These are phyloP conservation scores for Kodamaea ohmeri DNA, from an alignment of 1,139 yeast genomes.

Conservation along the genomic window DNA sequence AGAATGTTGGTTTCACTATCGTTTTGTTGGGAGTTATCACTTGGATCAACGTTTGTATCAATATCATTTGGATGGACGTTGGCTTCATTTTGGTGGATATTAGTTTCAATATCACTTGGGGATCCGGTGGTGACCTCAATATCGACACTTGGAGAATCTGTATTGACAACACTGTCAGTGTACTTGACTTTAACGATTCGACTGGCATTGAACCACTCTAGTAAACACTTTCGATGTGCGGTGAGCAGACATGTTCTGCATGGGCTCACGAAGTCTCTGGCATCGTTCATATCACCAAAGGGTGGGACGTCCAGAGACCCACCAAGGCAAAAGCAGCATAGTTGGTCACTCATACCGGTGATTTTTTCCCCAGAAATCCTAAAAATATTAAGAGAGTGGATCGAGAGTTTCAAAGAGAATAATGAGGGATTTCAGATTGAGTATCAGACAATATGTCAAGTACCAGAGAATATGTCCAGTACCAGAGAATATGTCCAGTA, in stretches of 20 bases:
- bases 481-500: no score
- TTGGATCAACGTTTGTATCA: no score
- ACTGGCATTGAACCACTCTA: constrained; percentile 45
- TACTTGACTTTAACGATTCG: constrained; percentile 25
- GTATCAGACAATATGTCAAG: no score
- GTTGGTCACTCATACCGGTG: background rate
- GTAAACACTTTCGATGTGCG: constrained; percentile 40
- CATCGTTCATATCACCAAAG: constrained; percentile 39
- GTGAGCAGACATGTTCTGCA: constrained; percentile 40
- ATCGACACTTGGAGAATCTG: background rate
- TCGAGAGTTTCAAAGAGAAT: background rate
- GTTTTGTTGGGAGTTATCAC: no score
- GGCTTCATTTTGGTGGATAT: background rate
- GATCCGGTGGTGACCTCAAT: background rate
- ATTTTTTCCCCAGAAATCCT: background rate
- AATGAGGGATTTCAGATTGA: background rate
- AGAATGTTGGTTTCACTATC: no score
- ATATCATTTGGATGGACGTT: no score
- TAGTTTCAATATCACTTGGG: background rate
- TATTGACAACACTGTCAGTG: constrained; percentile 1
- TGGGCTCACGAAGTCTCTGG: constrained; percentile 39
- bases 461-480: no score
- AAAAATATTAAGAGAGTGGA: background rate
- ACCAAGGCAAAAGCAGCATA: constrained; percentile 44
- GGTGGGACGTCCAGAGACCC: constrained; percentile 42